Base-by-base conservation (phyloP, 1,284 basidiomycete species). In the Malassezia obtusa region DNA sequence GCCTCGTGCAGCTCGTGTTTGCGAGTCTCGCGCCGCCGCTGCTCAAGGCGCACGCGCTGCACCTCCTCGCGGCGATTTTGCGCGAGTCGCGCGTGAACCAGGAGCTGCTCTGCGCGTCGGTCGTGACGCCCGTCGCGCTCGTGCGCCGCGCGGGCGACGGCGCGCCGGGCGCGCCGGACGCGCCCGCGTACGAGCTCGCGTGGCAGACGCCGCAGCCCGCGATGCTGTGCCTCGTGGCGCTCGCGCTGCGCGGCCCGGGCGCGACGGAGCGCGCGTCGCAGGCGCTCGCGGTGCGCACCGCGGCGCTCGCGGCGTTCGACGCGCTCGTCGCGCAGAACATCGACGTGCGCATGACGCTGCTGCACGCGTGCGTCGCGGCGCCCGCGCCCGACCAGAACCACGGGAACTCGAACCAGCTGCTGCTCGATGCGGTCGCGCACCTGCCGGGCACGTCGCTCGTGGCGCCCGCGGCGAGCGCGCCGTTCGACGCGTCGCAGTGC, bases 21-120 rank as follows among this genome's bases (percentile, higher is more conserved):
- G 86, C 89, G 3, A 92, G 89, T 26, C 94, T 96, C 69, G 87
- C 88, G 0, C 92, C 94, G 0, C 83, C 85, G 12, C 66, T 79
- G 4, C 77, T 98, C 55, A 96, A 98, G 77, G 52, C 67, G 5
- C 64, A 68, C 40, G 82, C 83, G 1, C 81, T 88, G 58, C 89
- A 91, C 74, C 77, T 83, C 0, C 78, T 88, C n/a, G 50, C 67
- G 4, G 57, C 57, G 8, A 50, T 72, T 14, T 54, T 72, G 50
- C 63, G 62, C 24, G 56, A 58, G 9, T 65, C 64, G 14, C 58
- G 68, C 2, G 51, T 57, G 22, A 80, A 80, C 59, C 80, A 81
- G 66, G 73, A 77, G 35, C 71, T 80, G n/a, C 64, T 82, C 7
- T 55, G 62, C 17, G 41, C 53, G 10, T 45, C 69, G 32, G 55